Evolutionary conservation across 1,139 yeast species (phyloP), one percentile per base, ranked within the genome.

Genomic region (Spathaspora sp.): DNA sequence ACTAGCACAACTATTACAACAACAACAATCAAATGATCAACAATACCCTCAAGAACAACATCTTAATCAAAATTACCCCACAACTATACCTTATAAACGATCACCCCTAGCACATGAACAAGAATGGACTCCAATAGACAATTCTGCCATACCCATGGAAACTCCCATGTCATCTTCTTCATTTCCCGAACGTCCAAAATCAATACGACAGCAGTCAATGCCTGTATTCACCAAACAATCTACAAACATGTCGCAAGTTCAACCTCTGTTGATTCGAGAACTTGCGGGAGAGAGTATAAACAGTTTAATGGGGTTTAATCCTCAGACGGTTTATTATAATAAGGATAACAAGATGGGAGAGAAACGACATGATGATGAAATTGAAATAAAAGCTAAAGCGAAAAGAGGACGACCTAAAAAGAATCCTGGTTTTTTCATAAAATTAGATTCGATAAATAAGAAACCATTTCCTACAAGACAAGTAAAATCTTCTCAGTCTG

Each of bases 401-500:
- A 51, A 51, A 27, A 37, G 55, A 34, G 55, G 52, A 42, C 40
- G 29, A 38, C 55, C 56, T 4, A 52, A 48, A 18, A 52, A 52
- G 42, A 51, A 26, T 24, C 56, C 56, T 3, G 53, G 51, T 7
- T 52, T 53, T 36, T 50, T 47, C 43, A 39, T 53, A 16, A 52
- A 52, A 36, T 45, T 53, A 24, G 56, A 53, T 41, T 47, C 51
- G 8, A 42, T 53, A 1, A 50, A 45, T 18, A 47, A 47, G 40
- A 49, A 43, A 26, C 46, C 50, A 20, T 36, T 36, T 13, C 10
- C 34, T 6, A 26, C 34, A 3, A 43, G 51, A 34, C 26, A 42
- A 16, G 43, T 52, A 4, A 45, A 50, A 11, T 53, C 56, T 2
- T 49, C 56, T n/a, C 56, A 53, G 23, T 53, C 56, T 0, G 56